Base-by-base conservation (phyloP, 1,139 yeast genomes). In the Hemisphaericaspora lyxosophila region DNA sequence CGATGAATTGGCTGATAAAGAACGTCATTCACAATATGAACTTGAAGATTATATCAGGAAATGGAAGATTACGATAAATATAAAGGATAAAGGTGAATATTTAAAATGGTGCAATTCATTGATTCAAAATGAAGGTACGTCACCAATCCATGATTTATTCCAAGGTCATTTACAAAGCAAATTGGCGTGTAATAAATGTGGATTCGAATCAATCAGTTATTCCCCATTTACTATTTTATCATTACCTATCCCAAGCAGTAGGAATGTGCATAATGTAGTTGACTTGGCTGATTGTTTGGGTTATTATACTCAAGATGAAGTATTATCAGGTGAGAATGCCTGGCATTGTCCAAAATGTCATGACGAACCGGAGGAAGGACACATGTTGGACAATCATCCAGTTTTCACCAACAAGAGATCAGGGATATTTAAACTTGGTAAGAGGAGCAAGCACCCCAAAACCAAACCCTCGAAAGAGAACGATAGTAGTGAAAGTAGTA, bases 341-440 rank as follows among this genome's bases (percentile, higher is more conserved):
- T 85, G 94, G 94, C 71, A 77, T 44, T 85, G 94, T 61, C 87
- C 92, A 2, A 72, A 73, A 39, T 85, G 94, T 62, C 67, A 73
- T 31, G 64, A 67, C 32, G 56, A 42, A 29, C 43, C 46, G 13
- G 51, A 47, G n/a, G 31, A 17, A 11, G 36, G 36, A 4, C 50
- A 47, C 30, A 54, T 54, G 2, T 53, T 67, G 26, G 73, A 67
- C 36, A 53, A 53, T 35, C 72, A 67, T 47, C 73, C 73, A 15
- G 70, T 71, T 14, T 62, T 70, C 50, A 54, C 61, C 14, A 51
- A 49, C 18, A 55, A 55, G 37, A 62, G 55, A 45, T 50, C 61
- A 4, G 71, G 74, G 1, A 56, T 69, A 7, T 68, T 69, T 46
- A 59, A 55, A 35, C 54, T 67, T 33, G 60, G 65, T 13, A 20